phyloP scores from a whole-genome alignment of 2,329 filamentous ascomycete genomes.

The Fusarium sarcochroum region DNA sequence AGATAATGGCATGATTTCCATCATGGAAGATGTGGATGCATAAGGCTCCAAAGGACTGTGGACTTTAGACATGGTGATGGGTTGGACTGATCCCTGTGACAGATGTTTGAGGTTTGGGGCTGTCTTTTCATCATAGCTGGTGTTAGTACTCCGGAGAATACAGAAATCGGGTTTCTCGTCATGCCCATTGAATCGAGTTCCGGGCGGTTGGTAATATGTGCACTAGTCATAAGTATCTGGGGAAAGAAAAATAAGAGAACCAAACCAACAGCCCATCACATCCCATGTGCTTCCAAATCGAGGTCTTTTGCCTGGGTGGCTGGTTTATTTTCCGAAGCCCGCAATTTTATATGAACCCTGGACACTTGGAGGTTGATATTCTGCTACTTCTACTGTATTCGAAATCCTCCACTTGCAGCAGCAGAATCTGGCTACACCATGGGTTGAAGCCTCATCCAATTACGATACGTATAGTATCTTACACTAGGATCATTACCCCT shows the following conservation, averaged over 20 bases:
- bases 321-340: constrained; percentile 34
- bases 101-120: constrained; percentile 13
- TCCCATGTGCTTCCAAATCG: constrained; percentile 18
- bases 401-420: not conserved
- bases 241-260: constrained; percentile 20
- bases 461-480: constrained; percentile 19
- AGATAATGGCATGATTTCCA: constrained; percentile 8
- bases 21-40: not conserved
- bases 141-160: too few relatives aligned
- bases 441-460: constrained; percentile 13
- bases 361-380: not conserved
- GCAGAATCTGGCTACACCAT: not conserved
- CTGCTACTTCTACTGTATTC: constrained; percentile 12
- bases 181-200: not conserved
- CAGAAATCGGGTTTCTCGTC: not conserved
- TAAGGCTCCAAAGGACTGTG: constrained; percentile 4
- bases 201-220: constrained; percentile 19
- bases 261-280: constrained; percentile 1
- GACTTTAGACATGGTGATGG: not conserved
- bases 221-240: constrained; percentile 5
- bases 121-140: constrained; percentile 1
- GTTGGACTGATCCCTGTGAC: constrained; percentile 4
- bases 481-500: constrained; percentile 35
- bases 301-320: constrained; percentile 11
- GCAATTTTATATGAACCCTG: not conserved